Evolutionary conservation across 1,139 yeast species (phyloP), one percentile per base, ranked within the genome.

Genomic region (Blastobotrys indianensis): DNA sequence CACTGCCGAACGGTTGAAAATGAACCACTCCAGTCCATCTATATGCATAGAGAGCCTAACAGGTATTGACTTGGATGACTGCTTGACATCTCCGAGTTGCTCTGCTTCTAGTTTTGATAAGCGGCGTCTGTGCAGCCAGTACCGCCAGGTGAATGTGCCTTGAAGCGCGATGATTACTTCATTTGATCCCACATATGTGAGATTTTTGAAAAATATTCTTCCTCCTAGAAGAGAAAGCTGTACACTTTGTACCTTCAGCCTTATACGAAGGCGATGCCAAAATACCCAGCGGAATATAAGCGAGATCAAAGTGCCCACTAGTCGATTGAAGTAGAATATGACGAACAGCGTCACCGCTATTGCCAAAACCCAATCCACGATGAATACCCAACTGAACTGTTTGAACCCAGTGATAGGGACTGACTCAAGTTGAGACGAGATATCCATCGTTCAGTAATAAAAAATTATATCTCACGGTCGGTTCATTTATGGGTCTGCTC

Each of bases 101-200:
- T 38, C 13, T 33, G 42, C 36, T 37, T 45, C 46, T 12, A 55
- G 42, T 34, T 49, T 51, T 23, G 58, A 49, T n/a, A 35, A 65
- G 67, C 45, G 60, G 59, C 28, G 60, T 57, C 43, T 63, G 65
- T 12, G 68, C 45, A 85, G 68, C 97, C 97, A 92, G 62, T 87
- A 92, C 50, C 94, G 65, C 97, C 97, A 92, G 0, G 95, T 85
- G 30, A 92, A 61, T 53, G 79, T 77, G 3, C 90, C 81, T 52
- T 82, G 81, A 17, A 85, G 73, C 1, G 85, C 72, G 6, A 87
- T 76, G 1, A 85, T 62, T 2, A 95, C 79, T 52, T 79, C 79
- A 64, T 90, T 84, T 41, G 79, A 72, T 10, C 87, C 84, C 9
- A 83, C 76, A 17, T 86, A 71, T 1, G 85, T 76, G 28, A 88